These are phyloP conservation scores for Suhomyces sp. DNA, from an alignment of 805 yeast genomes.

Conservation along the genomic window DNA sequence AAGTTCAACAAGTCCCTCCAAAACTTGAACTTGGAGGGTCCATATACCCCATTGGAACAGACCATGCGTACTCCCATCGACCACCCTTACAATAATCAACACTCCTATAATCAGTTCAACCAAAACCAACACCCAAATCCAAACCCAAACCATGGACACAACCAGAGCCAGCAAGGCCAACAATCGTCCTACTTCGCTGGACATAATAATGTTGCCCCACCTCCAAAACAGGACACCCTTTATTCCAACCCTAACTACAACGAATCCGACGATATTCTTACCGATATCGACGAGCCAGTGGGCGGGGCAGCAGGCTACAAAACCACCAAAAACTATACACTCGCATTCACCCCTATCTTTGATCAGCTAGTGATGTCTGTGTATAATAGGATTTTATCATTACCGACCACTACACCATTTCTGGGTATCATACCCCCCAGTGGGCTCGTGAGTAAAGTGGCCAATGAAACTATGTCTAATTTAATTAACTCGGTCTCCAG, in stretches of 20 bases:
- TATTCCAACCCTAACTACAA: conserved; percentile 35
- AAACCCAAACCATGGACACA: conserved; percentile 7
- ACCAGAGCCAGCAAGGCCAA: conserved; percentile 11
- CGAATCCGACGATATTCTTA: conserved; percentile 43
- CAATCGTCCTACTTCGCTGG: conserved; percentile 11
- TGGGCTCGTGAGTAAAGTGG: conserved; percentile 45
- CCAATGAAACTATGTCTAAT: conserved; percentile 37
- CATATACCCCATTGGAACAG: conserved; percentile 47
- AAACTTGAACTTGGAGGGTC: conserved; percentile 23
- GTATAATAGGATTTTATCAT: conserved; percentile 34
- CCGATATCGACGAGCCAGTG: conserved; percentile 37
- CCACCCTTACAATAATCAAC: conserved; percentile 17
- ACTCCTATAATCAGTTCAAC: neutral
- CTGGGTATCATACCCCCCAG: conserved; percentile 44
- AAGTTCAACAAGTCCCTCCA: conserved; percentile 33
- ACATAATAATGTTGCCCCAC: conserved; percentile 8
- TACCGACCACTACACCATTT: conserved; percentile 48
- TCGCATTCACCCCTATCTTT: conserved; percentile 35
- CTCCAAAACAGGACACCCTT: conserved; percentile 12
- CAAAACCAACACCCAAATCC: neutral
- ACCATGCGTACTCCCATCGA: conserved; percentile 42
- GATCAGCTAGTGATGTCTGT: conserved; percentile 37
- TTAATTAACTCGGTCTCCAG: conserved; percentile 20
- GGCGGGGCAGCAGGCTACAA: conserved; percentile 10
- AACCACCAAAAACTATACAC: conserved; percentile 29